Base-by-base conservation (phyloP, 2,329 filamentous ascomycete species). In the Magnaporthales sp. region DNA sequence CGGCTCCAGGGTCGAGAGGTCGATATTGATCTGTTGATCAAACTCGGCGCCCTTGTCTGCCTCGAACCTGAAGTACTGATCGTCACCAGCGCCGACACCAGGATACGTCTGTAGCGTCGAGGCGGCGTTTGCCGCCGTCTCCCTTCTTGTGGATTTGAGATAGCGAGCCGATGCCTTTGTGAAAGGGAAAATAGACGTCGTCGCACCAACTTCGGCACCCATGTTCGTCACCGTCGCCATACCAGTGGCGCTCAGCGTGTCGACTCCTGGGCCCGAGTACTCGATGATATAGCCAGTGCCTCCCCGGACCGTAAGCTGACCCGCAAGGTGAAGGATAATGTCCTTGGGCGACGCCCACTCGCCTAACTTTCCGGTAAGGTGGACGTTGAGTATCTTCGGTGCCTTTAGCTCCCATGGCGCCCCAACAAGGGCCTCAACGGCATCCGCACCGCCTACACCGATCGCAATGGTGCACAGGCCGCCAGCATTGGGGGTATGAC, bases 341-440 rank as follows among this genome's bases (percentile, higher is more conserved):
- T 99, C 95, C 83, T 99, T 99, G 58, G 95, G 94, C 27, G 92
- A 89, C 0, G 92, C 90, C 95, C 95, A 99, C 74, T 91, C 93
- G 76, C 83, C 91, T 68, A 99, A 85, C 79, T 91, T 81, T 71
- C 95, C 95, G 68, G 89, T 89, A 58, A 98, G 84, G 74, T 89
- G 86, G 10, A 98, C 93, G 73, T 93, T 93, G 13, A 97, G 80
- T 64, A 99, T 84, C 77, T 92, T 93, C 19, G 95, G 95, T 5
- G 95, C 95, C 82, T 96, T 97, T 68, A 99, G 82, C 80, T 99
- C 95, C 95, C 95, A 99, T 0, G 95, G 95, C 9, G 93, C 93
- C 75, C 96, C 93, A 2, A 97, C 95, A 56, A 99, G 86, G 8
- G 94, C 95, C 80, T 99, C 95, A 2, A 99, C 95, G 27, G 95